Conservation (phyloP, 331 rosid genomes). For the Quercus lobata region DNA sequence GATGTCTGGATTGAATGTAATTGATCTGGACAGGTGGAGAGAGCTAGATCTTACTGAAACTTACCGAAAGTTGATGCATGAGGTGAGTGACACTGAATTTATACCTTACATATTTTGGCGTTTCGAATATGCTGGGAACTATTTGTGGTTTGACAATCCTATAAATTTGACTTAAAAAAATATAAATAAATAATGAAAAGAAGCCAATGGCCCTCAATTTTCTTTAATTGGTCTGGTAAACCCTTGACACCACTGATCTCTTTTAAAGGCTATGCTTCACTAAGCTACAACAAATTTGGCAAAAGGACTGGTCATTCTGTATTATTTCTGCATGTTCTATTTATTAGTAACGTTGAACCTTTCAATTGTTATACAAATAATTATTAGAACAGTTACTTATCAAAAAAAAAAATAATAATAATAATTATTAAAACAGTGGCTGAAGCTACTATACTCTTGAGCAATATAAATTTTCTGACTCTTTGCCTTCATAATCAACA, state of each 20-base stretch:
- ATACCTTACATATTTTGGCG: background rate
- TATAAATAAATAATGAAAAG: background rate
- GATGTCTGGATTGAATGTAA: conserved; percentile 94
- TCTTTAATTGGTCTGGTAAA: background rate
- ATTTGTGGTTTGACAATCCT: background rate
- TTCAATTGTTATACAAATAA: background rate
- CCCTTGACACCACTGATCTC: background rate
- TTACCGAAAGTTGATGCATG: conserved; percentile 48
- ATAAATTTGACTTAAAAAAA: background rate
- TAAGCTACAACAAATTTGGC: background rate
- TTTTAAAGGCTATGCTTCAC: background rate
- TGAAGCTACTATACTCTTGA: background rate
- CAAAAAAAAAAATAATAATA: background rate
- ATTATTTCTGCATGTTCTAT: background rate
- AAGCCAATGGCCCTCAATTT: background rate
- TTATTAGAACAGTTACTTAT: background rate
- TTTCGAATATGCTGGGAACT: background rate
- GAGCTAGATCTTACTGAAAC: conserved; percentile 75
- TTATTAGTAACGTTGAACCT: background rate
- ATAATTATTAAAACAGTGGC: background rate
- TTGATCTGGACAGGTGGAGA: conserved; percentile 89
- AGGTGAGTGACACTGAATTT: conserved; percentile 46
- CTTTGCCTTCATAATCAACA: conserved; percentile 10
- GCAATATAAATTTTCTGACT: conserved; percentile 23
- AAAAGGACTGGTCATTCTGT: background rate